A percentile compares a stretch with the other conserved stretches of the same genome.
These are phyloP conservation scores for Colletotrichum paranaense DNA, from an alignment of 2,329 filamentous ascomycete species.

Conservation along the genomic window DNA sequence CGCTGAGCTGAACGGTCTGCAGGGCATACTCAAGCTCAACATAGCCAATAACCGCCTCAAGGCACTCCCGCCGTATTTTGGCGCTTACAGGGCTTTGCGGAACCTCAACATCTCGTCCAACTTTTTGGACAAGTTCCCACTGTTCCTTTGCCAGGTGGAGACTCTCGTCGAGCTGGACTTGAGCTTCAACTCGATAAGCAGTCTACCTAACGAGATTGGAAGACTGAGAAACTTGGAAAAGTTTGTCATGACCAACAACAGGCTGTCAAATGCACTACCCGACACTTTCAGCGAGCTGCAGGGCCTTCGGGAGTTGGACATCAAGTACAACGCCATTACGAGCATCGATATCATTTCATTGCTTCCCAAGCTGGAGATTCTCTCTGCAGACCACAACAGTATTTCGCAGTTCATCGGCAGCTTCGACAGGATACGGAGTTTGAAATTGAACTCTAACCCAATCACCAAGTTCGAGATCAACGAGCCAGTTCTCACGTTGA, in stretches of 20 bases:
- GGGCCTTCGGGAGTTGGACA: slow-evolving; percentile 89
- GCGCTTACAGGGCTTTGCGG: slow-evolving; percentile 80
- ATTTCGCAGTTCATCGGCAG: slow-evolving; percentile 90
- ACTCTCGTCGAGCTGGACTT: slow-evolving; percentile 93
- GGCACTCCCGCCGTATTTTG: slow-evolving; percentile 83
- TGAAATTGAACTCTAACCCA: slow-evolving; percentile 94
- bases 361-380: slow-evolving; percentile 86
- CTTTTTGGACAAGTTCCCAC: slow-evolving; percentile 84
- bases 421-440: slow-evolving; percentile 85
- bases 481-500: slow-evolving; percentile 81
- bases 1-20: slow-evolving; percentile 81
- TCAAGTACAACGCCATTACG: slow-evolving; percentile 91
- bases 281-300: slow-evolving; percentile 77
- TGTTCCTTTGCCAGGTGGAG: slow-evolving; percentile 84
- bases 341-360: slow-evolving; percentile 89
- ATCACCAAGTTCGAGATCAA: slow-evolving; percentile 92
- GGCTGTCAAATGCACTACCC: slow-evolving; percentile 80
- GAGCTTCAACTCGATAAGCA: slow-evolving; percentile 92
- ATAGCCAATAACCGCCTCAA: slow-evolving; percentile 93
- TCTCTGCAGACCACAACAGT: slow-evolving; percentile 92
- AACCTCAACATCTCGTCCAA: slow-evolving; percentile 95
- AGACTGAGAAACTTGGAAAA: slow-evolving; percentile 84
- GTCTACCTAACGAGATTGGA: slow-evolving; percentile 82
- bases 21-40: slow-evolving; percentile 86
- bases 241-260: slow-evolving; percentile 96